Evolutionary conservation across 176 grass and related monocot genomes (phyloP), one percentile per base, ranked within the genome.

Genomic region (Oryza rufipogon): DNA sequence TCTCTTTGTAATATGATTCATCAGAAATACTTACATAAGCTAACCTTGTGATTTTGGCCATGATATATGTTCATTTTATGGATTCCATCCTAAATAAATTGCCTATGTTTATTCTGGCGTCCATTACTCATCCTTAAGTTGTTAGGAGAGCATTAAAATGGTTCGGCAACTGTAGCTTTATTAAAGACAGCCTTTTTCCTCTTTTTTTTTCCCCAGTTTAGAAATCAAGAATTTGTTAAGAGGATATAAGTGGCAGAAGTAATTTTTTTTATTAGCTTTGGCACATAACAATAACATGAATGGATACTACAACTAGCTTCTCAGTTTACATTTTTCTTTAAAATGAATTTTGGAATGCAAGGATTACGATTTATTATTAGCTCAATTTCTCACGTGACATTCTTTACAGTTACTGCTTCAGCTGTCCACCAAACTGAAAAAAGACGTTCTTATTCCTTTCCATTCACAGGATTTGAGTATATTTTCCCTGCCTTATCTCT

Each of bases 401-500:
- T 64, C 32, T 77, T 70, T 82, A 48, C 26, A 64, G 6, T 3
- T 46, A 83, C 54, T 71, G 26, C 39, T 85, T 89, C 34, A 78
- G 56, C 58, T 90, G 19, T 71, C 19, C 58, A 85, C 54, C 54
- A 45, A 77, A 60, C 47, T 15, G 7, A 44, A 81, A 52, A 71
- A 23, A 65, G 66, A 1, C 51, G 2, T 69, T 45, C 75, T 74
- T 36, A 20, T 69, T 68, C 64, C 44, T 68, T 38, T 52, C 33
- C 39, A 23, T 86, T 72, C 20, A 58, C 47, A 34, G 65, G 56
- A 42, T 54, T 66, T 75, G 38, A 16, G 1, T 49, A 73, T 30
- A 84, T 72, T 58, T 77, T 78, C 76, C 7, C 65, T 16, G 54
- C 64, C 16, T 58, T 63, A 46, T 66, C 83, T 36, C 71, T 87